phyloP scores from a whole-genome alignment of 768 basidiomycete species.

The Gymnopilus dilepis region DNA sequence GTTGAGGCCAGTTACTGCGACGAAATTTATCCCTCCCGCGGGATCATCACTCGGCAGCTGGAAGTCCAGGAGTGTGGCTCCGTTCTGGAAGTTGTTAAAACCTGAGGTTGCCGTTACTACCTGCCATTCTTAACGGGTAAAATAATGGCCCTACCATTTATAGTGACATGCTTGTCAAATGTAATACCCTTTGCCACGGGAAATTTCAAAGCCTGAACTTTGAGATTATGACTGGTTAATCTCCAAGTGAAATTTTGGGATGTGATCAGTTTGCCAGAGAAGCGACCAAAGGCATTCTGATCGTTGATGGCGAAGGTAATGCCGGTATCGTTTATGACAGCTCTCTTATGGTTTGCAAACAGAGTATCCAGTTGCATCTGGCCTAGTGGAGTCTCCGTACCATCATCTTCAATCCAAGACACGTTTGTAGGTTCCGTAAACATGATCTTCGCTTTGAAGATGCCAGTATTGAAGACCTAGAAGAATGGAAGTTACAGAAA shows the following conservation, averaged over 20 bases:
- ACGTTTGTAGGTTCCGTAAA: constrained; percentile 65
- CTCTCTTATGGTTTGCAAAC: constrained; percentile 57
- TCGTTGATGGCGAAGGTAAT: constrained; percentile 62
- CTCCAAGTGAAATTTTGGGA: constrained; percentile 72
- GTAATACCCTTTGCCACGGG: constrained; percentile 68
- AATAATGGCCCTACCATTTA: constrained; percentile 49
- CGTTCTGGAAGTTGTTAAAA: constrained; percentile 64
- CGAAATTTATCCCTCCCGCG: constrained; percentile 69
- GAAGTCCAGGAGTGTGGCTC: constrained; percentile 60
- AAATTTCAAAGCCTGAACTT: constrained; percentile 70
- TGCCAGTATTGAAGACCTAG: constrained; percentile 70
- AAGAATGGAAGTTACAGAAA: not conserved
- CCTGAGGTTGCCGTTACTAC: constrained; percentile 37
- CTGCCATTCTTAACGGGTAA: not conserved
- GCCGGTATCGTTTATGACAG: constrained; percentile 60
- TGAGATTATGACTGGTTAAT: constrained; percentile 57
- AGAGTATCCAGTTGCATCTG: constrained; percentile 53
- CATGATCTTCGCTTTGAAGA: constrained; percentile 63
- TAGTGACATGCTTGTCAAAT: constrained; percentile 63
- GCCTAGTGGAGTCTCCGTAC: constrained; percentile 57
- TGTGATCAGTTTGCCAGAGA: constrained; percentile 69
- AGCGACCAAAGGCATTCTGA: constrained; percentile 61
- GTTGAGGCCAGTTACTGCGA: constrained; percentile 56
- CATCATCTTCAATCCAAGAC: constrained; percentile 58
- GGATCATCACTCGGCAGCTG: constrained; percentile 71